Percentiles rank a stretch among this genome's conserved stretches.
phyloP scores from a whole-genome alignment of 2,329 filamentous ascomycete species.

The Rutstroemia sp. region DNA sequence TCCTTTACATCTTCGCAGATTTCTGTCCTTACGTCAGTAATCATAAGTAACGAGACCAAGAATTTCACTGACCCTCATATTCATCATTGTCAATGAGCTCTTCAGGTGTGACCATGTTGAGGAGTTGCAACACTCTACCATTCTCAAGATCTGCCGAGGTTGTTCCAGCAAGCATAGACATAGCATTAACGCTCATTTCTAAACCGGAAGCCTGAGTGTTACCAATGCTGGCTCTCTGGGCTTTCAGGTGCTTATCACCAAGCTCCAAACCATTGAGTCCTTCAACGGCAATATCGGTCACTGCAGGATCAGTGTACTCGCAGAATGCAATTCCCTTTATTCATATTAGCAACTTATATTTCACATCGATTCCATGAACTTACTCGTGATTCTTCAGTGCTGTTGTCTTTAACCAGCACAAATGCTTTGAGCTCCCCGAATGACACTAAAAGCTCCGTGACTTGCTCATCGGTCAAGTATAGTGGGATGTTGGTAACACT shows the following conservation, averaged over 20 bases:
- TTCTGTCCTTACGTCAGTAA: constrained; percentile 42
- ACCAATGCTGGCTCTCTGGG: constrained; percentile 83
- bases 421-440: constrained; percentile 95
- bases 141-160: constrained; percentile 71
- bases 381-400: constrained; percentile 81
- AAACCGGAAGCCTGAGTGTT: constrained; percentile 86
- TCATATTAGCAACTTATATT: constrained; percentile 25
- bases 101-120: constrained; percentile 98
- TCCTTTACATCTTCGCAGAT: constrained; percentile 92
- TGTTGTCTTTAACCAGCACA: constrained; percentile 76
- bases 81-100: constrained; percentile 92
- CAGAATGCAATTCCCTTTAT: constrained; percentile 87
- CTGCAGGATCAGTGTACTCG: constrained; percentile 73
- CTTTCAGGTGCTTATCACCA: constrained; percentile 77
- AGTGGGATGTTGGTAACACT: constrained; percentile 82
- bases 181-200: constrained; percentile 94
- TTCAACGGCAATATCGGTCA: constrained; percentile 80
- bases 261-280: constrained; percentile 91
- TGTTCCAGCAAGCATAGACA: constrained; percentile 94
- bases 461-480: constrained; percentile 85
- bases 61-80: constrained; percentile 66
- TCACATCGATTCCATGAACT: constrained; percentile 32
- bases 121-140: constrained; percentile 77
- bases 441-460: constrained; percentile 79
- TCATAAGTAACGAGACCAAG: too few species aligned